Evolutionary conservation across 192 early-diverging fungal genomes (phyloP).

Genomic region (Backusella luteola): DNA sequence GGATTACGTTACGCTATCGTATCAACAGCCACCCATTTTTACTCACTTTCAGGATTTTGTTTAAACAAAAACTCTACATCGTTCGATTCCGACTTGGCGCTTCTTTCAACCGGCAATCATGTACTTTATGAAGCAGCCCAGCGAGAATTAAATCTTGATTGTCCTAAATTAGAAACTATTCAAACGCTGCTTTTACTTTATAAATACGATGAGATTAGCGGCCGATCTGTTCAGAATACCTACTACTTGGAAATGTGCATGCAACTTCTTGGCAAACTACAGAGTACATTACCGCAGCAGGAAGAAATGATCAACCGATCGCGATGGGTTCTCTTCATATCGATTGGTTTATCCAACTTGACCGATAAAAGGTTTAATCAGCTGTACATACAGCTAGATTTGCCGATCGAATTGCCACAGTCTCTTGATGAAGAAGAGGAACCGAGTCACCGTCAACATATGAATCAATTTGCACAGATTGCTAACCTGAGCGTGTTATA

Average conservation of each 20-base stretch:
- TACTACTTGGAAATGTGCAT: slow-evolving; percentile 3
- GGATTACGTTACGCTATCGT: slow-evolving; percentile 15
- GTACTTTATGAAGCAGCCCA: slow-evolving; percentile 2
- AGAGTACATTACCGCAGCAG: not conserved
- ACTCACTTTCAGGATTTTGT: not conserved
- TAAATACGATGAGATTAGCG: slow-evolving; percentile 1
- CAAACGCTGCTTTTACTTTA: slow-evolving; percentile 1
- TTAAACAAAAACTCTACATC: not conserved
- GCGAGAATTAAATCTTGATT: not conserved
- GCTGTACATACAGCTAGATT: not conserved
- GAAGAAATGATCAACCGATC: slow-evolving; percentile 10
- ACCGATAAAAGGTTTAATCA: not conserved
- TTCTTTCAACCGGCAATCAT: not conserved
- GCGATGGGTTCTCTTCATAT: not conserved
- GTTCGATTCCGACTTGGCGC: not conserved
- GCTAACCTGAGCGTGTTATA: slow-evolving; percentile 6
- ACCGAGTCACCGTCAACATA: not conserved
- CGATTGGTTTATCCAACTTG: slow-evolving; percentile 7
- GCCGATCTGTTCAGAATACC: not conserved
- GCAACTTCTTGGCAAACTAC: slow-evolving; percentile 1
- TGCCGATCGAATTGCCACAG: slow-evolving; percentile 1
- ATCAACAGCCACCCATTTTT: slow-evolving; percentile 10
- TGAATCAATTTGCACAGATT: slow-evolving; percentile 7
- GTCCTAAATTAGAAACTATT: not conserved
- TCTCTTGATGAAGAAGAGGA: not conserved